Percentiles rank a stretch among this genome's conserved stretches.
Evolutionary conservation across 2,329 filamentous ascomycete genomes (phyloP).

Genomic region (Epichloe gansuensis): DNA sequence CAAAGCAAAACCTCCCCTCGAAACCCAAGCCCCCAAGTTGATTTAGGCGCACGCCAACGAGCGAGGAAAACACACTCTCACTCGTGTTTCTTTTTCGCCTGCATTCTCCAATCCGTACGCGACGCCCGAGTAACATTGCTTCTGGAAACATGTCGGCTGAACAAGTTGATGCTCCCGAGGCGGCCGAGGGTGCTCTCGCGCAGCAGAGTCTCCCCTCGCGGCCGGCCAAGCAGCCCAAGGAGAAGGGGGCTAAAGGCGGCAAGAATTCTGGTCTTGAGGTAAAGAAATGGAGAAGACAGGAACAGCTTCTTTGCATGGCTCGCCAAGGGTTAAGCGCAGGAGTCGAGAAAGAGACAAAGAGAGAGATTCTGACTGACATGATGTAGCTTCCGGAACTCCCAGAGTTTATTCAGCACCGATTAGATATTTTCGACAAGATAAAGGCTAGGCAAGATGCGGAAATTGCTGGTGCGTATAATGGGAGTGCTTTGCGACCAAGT

Average conservation of each 20-base stretch:
- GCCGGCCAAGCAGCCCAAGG: constrained; percentile 26
- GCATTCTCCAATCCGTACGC: constrained; percentile 1
- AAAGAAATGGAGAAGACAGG: constrained; percentile 6
- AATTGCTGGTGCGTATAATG: constrained; percentile 31
- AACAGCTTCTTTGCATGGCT: neutral
- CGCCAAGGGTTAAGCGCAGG: neutral
- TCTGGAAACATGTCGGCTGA: constrained; percentile 25
- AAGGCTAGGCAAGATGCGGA: constrained; percentile 77
- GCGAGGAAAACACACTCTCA: neutral
- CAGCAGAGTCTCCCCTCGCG: constrained; percentile 23
- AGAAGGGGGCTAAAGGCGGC: constrained; percentile 32
- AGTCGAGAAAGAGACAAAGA: constrained; percentile 5
- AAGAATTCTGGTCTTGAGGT: constrained; percentile 48
- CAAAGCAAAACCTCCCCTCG: neutral
- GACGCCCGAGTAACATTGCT: neutral
- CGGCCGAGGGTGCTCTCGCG: constrained; percentile 21
- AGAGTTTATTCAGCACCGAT: constrained; percentile 70
- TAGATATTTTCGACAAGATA: constrained; percentile 78
- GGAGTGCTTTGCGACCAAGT: neutral
- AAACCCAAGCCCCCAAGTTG: neutral
- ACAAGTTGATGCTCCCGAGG: constrained; percentile 23
- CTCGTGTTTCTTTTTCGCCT: neutral
- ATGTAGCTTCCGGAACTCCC: constrained; percentile 38
- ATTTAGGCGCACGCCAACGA: neutral
- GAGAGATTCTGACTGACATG: constrained; percentile 11